phyloP scores from a whole-genome alignment of 1,284 basidiomycete genomes.

The Cryptococcus sp. region DNA sequence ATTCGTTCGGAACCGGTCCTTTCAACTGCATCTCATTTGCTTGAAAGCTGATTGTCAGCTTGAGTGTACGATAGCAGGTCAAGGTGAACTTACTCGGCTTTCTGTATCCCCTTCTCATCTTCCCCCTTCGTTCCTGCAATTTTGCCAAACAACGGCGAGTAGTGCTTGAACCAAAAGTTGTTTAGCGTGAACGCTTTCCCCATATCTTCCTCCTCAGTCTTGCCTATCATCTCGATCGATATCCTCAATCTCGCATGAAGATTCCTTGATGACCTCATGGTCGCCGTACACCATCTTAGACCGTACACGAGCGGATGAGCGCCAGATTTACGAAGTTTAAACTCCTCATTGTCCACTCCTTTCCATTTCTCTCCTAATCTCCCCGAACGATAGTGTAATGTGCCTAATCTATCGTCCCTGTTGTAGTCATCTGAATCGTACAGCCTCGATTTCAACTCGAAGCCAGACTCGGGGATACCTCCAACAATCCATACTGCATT shows the following conservation, averaged over 20 bases:
- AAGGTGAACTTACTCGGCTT: slow-evolving; percentile 27
- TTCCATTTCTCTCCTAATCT: slow-evolving; percentile 30
- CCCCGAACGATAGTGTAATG: slow-evolving; percentile 32
- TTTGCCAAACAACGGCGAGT: slow-evolving; percentile 40
- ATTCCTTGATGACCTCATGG: slow-evolving; percentile 9
- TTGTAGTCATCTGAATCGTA: slow-evolving; percentile 52
- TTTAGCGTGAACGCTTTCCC: slow-evolving; percentile 51
- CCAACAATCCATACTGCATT: slow-evolving; percentile 50
- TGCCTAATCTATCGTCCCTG: slow-evolving; percentile 52
- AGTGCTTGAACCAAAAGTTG: slow-evolving; percentile 45
- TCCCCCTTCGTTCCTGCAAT: slow-evolving; percentile 33
- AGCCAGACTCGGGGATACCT: slow-evolving; percentile 49
- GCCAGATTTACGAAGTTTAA: slow-evolving; percentile 46
- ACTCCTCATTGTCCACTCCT: slow-evolving; percentile 24
- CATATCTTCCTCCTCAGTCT: slow-evolving; percentile 41
- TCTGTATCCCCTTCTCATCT: slow-evolving; percentile 24
- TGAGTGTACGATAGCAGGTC: not conserved
- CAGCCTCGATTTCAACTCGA: slow-evolving; percentile 44
- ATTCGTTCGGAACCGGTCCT: slow-evolving; percentile 51
- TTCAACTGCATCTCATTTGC: slow-evolving; percentile 52
- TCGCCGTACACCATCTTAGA: slow-evolving; percentile 30
- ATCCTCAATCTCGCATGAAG: slow-evolving; percentile 29
- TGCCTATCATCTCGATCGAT: slow-evolving; percentile 47
- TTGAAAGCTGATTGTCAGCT: slow-evolving; percentile 45
- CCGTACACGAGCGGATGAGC: slow-evolving; percentile 44